phyloP scores from a whole-genome alignment of 768 basidiomycete genomes.

The Collybia sp. region DNA sequence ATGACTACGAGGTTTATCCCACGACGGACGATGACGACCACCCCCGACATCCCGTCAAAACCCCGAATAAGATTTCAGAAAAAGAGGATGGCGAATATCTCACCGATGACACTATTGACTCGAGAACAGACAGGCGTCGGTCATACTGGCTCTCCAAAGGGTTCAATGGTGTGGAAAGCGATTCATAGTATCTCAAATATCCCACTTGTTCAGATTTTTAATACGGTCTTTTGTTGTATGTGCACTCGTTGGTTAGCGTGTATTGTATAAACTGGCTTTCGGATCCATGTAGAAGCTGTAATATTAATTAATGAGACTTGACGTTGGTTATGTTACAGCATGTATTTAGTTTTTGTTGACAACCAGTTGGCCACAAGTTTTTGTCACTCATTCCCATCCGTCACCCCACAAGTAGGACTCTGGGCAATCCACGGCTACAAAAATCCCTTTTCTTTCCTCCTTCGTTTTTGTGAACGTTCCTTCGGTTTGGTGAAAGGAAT shows the following conservation, averaged over 20 bases:
- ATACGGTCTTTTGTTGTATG: background rate
- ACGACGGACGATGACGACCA: slow-evolving; percentile 48
- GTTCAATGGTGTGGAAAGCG: slow-evolving; percentile 22
- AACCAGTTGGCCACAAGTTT: too few species aligned
- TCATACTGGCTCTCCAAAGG: slow-evolving; percentile 60
- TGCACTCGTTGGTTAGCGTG: too few species aligned
- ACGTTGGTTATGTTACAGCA: too few species aligned
- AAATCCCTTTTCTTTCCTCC: too few species aligned
- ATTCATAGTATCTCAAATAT: slow-evolving; percentile 5
- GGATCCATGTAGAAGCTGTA: too few species aligned
- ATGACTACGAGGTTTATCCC: slow-evolving; percentile 43
- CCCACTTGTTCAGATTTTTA: background rate
- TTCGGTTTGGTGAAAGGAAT: too few species aligned
- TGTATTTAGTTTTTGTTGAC: too few species aligned
- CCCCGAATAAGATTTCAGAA: slow-evolving; percentile 15
- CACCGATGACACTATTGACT: slow-evolving; percentile 9
- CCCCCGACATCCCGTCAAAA: slow-evolving; percentile 20
- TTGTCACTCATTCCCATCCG: too few species aligned
- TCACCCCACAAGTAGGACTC: too few species aligned
- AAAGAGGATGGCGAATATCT: slow-evolving; percentile 19
- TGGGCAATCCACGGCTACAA: too few species aligned
- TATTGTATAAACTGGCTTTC: too few species aligned
- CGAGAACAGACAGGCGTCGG: slow-evolving; percentile 29
- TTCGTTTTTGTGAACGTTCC: too few species aligned
- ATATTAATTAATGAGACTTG: background rate